Percentiles rank a stretch among this genome's conserved stretches.
Conservation (phyloP, 2,329 filamentous ascomycete species). For the Pseudogymnoascus sp. region DNA sequence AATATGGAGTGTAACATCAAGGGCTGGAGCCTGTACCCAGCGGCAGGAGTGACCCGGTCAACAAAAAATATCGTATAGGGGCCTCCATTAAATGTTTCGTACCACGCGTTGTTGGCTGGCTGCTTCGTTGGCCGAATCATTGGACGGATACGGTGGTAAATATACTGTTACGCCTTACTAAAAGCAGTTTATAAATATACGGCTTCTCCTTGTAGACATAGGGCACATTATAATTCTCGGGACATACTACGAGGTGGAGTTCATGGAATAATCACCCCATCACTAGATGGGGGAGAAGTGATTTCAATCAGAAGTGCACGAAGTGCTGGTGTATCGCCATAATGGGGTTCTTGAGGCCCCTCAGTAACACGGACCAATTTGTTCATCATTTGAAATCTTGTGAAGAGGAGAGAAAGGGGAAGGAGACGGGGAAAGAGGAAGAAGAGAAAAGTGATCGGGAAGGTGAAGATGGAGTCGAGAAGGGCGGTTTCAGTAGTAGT, state of each 20-base stretch:
- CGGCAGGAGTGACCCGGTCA: background rate
- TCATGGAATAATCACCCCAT: background rate
- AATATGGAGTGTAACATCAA: background rate
- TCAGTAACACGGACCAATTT: constrained; percentile 7
- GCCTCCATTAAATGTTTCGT: background rate
- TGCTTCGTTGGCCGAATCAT: too few relatives aligned
- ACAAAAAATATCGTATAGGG: background rate
- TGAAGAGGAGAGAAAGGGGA: background rate
- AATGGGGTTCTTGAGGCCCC: constrained; percentile 1
- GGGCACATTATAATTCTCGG: background rate
- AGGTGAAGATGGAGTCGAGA: background rate
- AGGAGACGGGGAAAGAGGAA: background rate
- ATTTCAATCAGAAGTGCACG: constrained; percentile 6
- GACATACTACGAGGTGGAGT: background rate
- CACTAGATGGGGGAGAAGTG: background rate
- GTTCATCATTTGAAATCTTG: constrained; percentile 5
- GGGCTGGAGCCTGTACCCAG: background rate
- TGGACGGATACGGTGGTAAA: background rate
- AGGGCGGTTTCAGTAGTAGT: background rate
- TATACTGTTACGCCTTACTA: background rate
- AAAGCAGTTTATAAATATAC: background rate
- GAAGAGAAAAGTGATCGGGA: background rate
- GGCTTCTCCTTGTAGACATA: background rate
- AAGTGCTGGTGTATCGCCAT: constrained; percentile 7
- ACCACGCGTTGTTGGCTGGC: background rate